Evolutionary conservation across 176 grass and related monocot genomes (phyloP).

Genomic region (Triticum timopheevii): DNA sequence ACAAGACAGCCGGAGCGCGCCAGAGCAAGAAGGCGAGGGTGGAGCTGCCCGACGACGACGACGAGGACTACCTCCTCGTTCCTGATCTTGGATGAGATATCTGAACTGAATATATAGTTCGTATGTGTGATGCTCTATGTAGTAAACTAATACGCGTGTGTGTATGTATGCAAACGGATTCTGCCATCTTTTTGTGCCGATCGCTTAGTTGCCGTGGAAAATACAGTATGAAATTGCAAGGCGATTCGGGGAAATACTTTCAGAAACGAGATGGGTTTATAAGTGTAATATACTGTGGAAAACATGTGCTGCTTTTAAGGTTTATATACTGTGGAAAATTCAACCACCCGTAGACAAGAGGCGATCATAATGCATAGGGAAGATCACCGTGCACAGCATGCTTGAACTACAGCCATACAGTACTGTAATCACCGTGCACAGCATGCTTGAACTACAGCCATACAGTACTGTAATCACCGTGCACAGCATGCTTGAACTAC

Average conservation of each 20-base stretch:
- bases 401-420: background rate
- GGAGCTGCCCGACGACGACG: slow-evolving; percentile 71
- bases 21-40: slow-evolving; percentile 68
- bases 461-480: background rate
- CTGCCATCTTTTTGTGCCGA: slow-evolving; percentile 2
- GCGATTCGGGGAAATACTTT: background rate
- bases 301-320: background rate
- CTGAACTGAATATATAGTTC: background rate
- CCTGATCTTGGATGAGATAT: slow-evolving; percentile 82
- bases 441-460: no score
- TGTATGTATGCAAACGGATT: background rate
- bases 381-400: background rate
- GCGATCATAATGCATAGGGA: background rate
- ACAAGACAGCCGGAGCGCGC: slow-evolving; percentile 42
- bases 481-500: background rate
- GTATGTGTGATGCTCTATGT: background rate
- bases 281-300: background rate
- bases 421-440: background rate
- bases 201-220: background rate
- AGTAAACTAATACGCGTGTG: background rate
- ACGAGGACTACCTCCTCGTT: slow-evolving; percentile 86
- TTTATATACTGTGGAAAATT: background rate
- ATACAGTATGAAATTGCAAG: background rate
- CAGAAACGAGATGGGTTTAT: background rate
- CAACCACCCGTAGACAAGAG: background rate